A percentile compares a stretch with the other conserved stretches of the same genome.
phyloP scores from a whole-genome alignment of 1,139 yeast species.

The Suhomyces terraborum region DNA sequence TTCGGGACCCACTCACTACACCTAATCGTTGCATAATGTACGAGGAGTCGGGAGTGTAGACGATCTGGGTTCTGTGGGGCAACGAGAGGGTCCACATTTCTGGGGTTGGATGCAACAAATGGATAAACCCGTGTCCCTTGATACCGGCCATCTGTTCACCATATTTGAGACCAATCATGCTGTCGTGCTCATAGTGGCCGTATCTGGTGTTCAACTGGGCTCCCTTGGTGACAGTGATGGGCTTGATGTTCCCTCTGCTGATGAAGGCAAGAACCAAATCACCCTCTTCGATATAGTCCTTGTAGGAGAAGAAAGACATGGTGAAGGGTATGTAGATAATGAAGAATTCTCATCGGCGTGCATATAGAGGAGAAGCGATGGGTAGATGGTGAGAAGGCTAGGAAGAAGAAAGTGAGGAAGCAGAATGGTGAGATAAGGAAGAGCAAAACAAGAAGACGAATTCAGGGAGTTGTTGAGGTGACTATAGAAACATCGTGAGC shows the following conservation, averaged over 20 bases:
- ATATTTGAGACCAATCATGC: constrained; percentile 77
- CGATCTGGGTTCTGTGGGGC: constrained; percentile 97
- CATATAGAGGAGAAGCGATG: constrained; percentile 6
- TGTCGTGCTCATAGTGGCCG: constrained; percentile 81
- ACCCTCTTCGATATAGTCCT: constrained; percentile 70
- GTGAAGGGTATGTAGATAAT: too few species aligned
- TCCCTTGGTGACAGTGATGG: constrained; percentile 62
- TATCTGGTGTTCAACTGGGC: constrained; percentile 77
- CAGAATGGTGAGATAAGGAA: neutral
- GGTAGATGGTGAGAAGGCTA: too few species aligned
- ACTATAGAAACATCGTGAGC: too few species aligned
- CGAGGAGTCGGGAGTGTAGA: constrained; percentile 92
- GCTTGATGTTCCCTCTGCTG: constrained; percentile 77
- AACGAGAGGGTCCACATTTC: constrained; percentile 93
- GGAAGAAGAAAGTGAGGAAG: neutral
- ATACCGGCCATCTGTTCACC: constrained; percentile 87
- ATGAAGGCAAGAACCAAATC: constrained; percentile 86
- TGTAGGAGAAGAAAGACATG: constrained; percentile 53
- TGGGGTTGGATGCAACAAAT: constrained; percentile 87
- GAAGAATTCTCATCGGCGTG: constrained; percentile 8
- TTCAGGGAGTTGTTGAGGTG: neutral
- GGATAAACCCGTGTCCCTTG: constrained; percentile 83
- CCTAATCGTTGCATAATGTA: constrained; percentile 82
- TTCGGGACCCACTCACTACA: constrained; percentile 71
- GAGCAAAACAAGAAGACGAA: too few species aligned